Evolutionary conservation across 805 yeast species (phyloP).

Genomic region (Candida ortonii): DNA sequence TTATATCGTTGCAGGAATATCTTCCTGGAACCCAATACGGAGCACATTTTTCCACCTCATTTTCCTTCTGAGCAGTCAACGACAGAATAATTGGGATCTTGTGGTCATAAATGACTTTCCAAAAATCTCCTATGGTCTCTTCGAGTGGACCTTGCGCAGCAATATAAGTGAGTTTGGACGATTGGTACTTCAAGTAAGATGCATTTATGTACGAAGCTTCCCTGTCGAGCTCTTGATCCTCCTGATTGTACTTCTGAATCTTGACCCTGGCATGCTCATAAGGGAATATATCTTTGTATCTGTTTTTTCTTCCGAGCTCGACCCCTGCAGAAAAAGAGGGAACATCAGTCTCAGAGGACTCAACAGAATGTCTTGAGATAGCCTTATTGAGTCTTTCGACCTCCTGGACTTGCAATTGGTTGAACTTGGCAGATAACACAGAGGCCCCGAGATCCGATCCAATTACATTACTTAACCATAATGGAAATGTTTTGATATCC

Average conservation of each 20-base stretch:
- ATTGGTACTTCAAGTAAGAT: constrained; percentile 54
- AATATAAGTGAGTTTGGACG: constrained; percentile 50
- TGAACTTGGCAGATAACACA: constrained; percentile 51
- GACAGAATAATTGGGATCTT: constrained; percentile 66
- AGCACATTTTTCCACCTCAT: constrained; percentile 75
- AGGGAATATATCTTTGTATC: constrained; percentile 87
- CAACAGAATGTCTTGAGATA: constrained; percentile 27
- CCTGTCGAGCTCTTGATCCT: constrained; percentile 26
- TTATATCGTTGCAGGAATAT: constrained; percentile 35
- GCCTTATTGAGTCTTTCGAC: constrained; percentile 58
- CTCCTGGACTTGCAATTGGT: constrained; percentile 66
- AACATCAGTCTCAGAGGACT: constrained; percentile 24
- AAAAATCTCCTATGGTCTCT: constrained; percentile 77
- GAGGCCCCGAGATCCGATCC: constrained; percentile 38
- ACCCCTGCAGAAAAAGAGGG: constrained; percentile 69
- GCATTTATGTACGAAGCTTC: constrained; percentile 78
- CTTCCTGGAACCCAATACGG: constrained; percentile 73
- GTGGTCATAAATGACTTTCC: constrained; percentile 71
- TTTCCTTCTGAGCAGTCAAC: constrained; percentile 72
- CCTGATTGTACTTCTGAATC: constrained; percentile 33
- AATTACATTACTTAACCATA: constrained; percentile 48
- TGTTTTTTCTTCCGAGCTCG: constrained; percentile 74
- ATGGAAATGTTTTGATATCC: constrained; percentile 40
- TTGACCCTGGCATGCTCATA: constrained; percentile 83
- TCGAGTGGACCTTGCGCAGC: constrained; percentile 89